A percentile compares a stretch with the other conserved stretches of the same genome.
phyloP scores from a whole-genome alignment of 257 asterid species.

The Capsicum rhomboideum region DNA sequence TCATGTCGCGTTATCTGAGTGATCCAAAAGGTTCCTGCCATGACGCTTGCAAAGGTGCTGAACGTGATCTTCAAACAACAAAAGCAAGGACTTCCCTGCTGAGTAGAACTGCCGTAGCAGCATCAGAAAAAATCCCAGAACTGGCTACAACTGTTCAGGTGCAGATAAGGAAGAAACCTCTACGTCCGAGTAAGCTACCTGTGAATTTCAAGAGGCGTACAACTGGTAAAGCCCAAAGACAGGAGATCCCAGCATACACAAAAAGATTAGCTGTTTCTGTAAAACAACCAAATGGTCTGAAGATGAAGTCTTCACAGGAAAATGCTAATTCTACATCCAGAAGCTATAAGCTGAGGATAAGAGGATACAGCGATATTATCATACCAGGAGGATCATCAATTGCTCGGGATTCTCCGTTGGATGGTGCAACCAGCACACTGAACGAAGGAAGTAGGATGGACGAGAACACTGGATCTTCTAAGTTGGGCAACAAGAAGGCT shows the following conservation, averaged over 20 bases:
- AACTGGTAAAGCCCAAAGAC: neutral
- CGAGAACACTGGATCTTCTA: neutral
- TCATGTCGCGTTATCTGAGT: constrained; percentile 27
- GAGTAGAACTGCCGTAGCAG: neutral
- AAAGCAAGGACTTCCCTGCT: constrained; percentile 1
- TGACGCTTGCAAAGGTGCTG: neutral
- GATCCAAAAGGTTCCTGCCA: constrained; percentile 7
- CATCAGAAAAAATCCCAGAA: neutral
- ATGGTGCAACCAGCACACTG: neutral
- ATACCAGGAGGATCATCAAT: neutral
- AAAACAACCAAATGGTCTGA: neutral
- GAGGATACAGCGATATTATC: neutral
- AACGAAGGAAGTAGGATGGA: neutral
- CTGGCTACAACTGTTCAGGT: neutral
- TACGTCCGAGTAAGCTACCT: neutral
- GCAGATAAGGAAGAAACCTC: neutral
- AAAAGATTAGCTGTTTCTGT: neutral
- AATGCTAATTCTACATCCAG: neutral
- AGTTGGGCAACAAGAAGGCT: neutral
- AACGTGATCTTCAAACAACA: neutral
- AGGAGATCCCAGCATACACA: neutral
- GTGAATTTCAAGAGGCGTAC: neutral
- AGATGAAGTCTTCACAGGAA: neutral
- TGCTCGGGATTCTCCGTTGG: neutral
- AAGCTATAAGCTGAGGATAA: neutral